phyloP scores from a whole-genome alignment of 441 rosid genomes.

The Erodium trifolium region DNA sequence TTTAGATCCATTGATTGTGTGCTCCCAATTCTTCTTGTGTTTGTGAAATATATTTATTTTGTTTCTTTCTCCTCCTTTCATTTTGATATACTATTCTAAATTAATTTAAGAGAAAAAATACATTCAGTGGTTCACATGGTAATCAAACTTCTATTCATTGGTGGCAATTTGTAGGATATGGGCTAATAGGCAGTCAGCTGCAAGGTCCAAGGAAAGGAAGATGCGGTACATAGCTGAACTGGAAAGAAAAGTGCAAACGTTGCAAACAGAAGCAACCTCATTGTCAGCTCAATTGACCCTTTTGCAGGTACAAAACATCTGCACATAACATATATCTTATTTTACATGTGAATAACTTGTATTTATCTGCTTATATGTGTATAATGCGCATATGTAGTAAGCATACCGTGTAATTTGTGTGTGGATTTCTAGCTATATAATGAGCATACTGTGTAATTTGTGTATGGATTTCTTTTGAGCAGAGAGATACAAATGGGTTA shows the following conservation, averaged over 20 bases:
- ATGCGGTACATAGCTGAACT: constrained; percentile 84
- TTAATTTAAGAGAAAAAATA: not conserved
- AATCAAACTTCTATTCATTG: not conserved
- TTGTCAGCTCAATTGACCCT: constrained; percentile 90
- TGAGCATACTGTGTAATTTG: not conserved
- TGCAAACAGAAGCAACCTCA: constrained; percentile 96
- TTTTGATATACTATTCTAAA: not conserved
- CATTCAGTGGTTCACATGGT: not conserved
- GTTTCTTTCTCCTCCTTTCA: not conserved
- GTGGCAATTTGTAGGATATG: constrained; percentile 51
- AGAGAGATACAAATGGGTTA: constrained; percentile 95
- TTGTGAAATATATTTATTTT: not conserved
- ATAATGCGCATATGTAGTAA: not conserved
- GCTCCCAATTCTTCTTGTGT: not conserved
- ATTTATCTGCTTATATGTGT: not conserved
- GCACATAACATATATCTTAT: not conserved
- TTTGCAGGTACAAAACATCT: constrained; percentile 50
- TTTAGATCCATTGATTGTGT: not conserved
- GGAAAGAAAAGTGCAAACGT: constrained; percentile 35
- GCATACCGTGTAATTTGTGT: not conserved
- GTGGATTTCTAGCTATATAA: not conserved
- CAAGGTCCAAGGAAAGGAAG: constrained; percentile 52
- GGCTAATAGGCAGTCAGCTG: constrained; percentile 79
- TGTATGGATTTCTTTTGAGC: constrained; percentile 21
- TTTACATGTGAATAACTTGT: not conserved